phyloP scores from a whole-genome alignment of 2,329 filamentous ascomycete species.

The Epichloe uncinata region DNA sequence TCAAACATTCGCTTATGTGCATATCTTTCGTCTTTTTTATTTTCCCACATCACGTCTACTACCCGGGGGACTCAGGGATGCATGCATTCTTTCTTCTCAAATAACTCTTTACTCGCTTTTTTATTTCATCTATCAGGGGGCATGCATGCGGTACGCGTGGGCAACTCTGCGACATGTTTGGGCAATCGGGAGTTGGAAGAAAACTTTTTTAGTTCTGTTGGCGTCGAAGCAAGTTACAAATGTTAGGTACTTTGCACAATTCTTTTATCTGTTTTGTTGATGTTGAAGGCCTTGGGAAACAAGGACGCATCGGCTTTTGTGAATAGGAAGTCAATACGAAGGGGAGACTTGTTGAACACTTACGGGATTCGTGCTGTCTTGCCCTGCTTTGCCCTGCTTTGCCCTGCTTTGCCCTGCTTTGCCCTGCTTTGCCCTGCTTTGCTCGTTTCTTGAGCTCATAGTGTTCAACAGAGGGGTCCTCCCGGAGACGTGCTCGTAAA shows the following conservation, averaged over 20 bases:
- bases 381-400: too few species aligned
- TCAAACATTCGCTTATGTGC: neutral
- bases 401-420: too few species aligned
- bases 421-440: too few species aligned
- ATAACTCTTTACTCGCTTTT: constrained; percentile 3
- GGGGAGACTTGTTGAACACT: neutral
- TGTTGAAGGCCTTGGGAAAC: neutral
- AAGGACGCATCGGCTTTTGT: neutral
- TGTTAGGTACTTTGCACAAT: neutral
- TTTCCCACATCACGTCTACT: neutral
- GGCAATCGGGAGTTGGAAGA: constrained; percentile 5
- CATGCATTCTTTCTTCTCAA: constrained; percentile 2
- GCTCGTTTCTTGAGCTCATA: too few species aligned
- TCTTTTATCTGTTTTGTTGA: neutral
- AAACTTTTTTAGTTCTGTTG: neutral
- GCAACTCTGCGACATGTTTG: constrained; percentile 1
- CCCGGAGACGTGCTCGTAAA: too few species aligned
- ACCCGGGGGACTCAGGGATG: neutral
- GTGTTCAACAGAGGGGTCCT: too few species aligned
- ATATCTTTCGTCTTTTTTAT: neutral
- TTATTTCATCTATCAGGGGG: neutral
- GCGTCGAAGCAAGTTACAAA: constrained; percentile 3
- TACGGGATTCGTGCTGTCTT: too few species aligned
- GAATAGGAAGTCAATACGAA: neutral
- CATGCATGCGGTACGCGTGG: neutral